Base-by-base conservation (phyloP, 306 rosid genomes). In the Rosa lucieae region DNA sequence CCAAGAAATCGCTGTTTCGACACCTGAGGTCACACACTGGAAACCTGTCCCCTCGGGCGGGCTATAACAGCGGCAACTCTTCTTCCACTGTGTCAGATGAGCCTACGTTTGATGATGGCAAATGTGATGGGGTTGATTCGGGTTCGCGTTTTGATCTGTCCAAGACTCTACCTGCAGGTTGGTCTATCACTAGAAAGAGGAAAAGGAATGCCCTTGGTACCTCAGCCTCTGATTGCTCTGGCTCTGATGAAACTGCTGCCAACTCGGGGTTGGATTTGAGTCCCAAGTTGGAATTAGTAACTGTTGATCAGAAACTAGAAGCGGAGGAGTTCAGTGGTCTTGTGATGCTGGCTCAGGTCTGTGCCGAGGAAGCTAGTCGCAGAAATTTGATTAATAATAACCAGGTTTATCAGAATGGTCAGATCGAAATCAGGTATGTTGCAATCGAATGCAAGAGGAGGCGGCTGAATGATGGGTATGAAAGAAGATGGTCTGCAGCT, bases 1-100 rank as follows among this genome's bases (percentile, higher is more conserved):
- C 82, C 44, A 77, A 58, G 82, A 81, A 80, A 26, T 52, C 80
- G 2, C 69, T 84, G 53, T 80, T 58, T 32, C 77, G 80, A 12
- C 84, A 84, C 63, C 78, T 84, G 84, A 80, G 80, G 58, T 77
- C 82, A 3, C 87, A 77, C 63, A 87, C 67, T 52, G 85, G 80
- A 47, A 76, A 65, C 72, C 77, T 65, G 48, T 83, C 79, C 1
- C 83, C 47, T 20, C 35, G 55, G 18, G 15, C 21, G 26, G 37
- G 37, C 5, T 23, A 58, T 5, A 43, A 65, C 46, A 66, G 70
- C 26, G 39, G 11, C 39, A 62, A 67, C 52, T 67, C 82, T 17
- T 44, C 59, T 1, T 74, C 82, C 2, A 56, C 82, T 55, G 40
- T 79, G 2, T 61, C 81, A 1, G 75, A 62, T 40, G 66, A 9